Percentiles rank a stretch among this genome's conserved stretches.
Conservation (phyloP, 1,284 basidiomycete genomes). For the Trichosporon sp. region DNA sequence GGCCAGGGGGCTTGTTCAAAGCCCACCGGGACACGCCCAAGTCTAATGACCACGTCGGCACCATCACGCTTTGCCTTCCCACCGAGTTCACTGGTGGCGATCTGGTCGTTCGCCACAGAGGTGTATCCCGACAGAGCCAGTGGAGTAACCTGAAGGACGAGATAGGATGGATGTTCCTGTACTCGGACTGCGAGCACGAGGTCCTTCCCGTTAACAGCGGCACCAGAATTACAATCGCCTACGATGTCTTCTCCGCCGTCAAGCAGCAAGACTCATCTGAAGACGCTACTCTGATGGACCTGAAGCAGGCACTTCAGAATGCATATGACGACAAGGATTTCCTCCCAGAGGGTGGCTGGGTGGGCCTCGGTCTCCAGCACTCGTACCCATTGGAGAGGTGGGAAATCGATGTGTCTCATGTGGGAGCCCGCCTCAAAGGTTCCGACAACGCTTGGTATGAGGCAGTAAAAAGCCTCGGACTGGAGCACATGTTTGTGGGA, state of each 20-base stretch:
- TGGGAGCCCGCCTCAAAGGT: no score
- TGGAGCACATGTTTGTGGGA: no score
- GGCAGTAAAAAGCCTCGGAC: no score
- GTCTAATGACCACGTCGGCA: constrained; percentile 11
- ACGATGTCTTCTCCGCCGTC: constrained; percentile 33
- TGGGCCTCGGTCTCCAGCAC: constrained; percentile 51
- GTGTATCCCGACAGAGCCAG: constrained; percentile 10
- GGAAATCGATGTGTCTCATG: no score
- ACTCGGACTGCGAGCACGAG: constrained; percentile 54
- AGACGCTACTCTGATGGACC: neutral
- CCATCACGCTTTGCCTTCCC: constrained; percentile 27
- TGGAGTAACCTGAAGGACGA: constrained; percentile 8
- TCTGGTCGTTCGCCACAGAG: constrained; percentile 22
- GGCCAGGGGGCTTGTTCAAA: constrained; percentile 3
- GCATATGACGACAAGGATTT: neutral
- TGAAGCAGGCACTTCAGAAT: neutral
- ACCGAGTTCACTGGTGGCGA: constrained; percentile 24
- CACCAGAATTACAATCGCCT: constrained; percentile 52
- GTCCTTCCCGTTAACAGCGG: constrained; percentile 51
- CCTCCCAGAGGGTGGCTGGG: constrained; percentile 34
- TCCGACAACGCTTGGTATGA: no score
- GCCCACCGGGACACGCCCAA: constrained; percentile 8
- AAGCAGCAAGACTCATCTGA: neutral
- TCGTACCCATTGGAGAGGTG: constrained; percentile 31
- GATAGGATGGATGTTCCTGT: constrained; percentile 38